Percentiles rank a stretch among this genome's conserved stretches.
phyloP scores from a whole-genome alignment of 2,329 filamentous ascomycete species.

The Pestalotiopsis sp. region DNA sequence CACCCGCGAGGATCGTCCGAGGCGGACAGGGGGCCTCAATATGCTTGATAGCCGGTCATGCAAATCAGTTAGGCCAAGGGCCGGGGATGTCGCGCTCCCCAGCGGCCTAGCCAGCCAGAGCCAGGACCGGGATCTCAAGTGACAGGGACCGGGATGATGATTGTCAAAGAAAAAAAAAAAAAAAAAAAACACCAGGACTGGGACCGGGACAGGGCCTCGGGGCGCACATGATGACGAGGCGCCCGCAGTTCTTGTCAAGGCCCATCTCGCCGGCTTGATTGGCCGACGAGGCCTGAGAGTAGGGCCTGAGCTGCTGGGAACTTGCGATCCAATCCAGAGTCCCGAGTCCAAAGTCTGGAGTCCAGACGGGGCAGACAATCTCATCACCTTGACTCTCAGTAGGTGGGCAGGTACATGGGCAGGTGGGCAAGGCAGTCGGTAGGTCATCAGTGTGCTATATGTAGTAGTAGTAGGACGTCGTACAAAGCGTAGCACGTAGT shows the following conservation, averaged over 20 bases:
- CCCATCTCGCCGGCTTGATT: not conserved
- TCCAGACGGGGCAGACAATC: no score
- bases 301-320: not conserved
- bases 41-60: constrained; percentile 11
- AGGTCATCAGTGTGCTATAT: no score
- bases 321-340: not conserved
- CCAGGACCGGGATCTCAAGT: not conserved
- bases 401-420: no score
- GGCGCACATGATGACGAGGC: not conserved
- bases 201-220: not conserved
- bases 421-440: no score
- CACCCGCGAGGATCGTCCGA: constrained; percentile 20
- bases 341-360: not conserved
- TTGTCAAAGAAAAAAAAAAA: not conserved
- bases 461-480: no score
- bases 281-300: not conserved
- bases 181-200: not conserved
- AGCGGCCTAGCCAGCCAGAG: not conserved
- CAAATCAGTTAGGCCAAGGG: not conserved
- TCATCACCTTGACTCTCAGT: no score
- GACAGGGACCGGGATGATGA: not conserved
- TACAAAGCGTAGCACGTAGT: no score
- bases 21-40: constrained; percentile 1
- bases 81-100: not conserved
- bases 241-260: not conserved